Evolutionary conservation across 1,139 yeast genomes (phyloP).

Genomic region (Pichia sp.): DNA sequence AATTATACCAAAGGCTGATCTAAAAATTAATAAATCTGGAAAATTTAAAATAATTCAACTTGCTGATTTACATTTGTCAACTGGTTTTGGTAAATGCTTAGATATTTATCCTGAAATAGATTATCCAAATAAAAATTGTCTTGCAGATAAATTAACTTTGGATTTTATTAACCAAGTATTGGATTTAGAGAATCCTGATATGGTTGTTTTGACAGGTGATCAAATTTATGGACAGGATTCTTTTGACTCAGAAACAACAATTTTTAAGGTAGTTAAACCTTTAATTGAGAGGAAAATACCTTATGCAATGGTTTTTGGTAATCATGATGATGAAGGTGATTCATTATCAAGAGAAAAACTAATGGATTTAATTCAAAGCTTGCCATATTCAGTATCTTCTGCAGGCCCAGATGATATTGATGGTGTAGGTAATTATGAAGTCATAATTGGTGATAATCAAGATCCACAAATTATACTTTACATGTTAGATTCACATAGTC

Average conservation of each 20-base stretch:
- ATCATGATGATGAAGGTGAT: constrained; percentile 84
- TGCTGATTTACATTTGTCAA: constrained; percentile 80
- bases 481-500: constrained; percentile 77
- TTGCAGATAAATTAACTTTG: constrained; percentile 68
- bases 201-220: constrained; percentile 83
- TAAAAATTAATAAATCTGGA: constrained; percentile 17
- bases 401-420: constrained; percentile 59
- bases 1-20: constrained; percentile 23
- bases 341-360: constrained; percentile 53
- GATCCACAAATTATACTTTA: constrained; percentile 41
- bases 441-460: constrained; percentile 41
- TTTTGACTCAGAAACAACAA: constrained; percentile 72
- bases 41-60: constrained; percentile 74
- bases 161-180: constrained; percentile 56
- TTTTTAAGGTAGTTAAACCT: constrained; percentile 72
- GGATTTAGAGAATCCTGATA: constrained; percentile 68
- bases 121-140: constrained; percentile 39
- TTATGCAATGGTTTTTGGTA: constrained; percentile 74
- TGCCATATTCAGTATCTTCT: constrained; percentile 63
- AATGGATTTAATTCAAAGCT: constrained; percentile 45
- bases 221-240: constrained; percentile 66
- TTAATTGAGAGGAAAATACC: constrained; percentile 63
- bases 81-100: constrained; percentile 68
- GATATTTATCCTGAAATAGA: constrained; percentile 52
- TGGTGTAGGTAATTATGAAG: constrained; percentile 75